A percentile compares a stretch with the other conserved stretches of the same genome.
phyloP scores from a whole-genome alignment of 2,329 filamentous ascomycete species.

The Clarireedia paspali region DNA sequence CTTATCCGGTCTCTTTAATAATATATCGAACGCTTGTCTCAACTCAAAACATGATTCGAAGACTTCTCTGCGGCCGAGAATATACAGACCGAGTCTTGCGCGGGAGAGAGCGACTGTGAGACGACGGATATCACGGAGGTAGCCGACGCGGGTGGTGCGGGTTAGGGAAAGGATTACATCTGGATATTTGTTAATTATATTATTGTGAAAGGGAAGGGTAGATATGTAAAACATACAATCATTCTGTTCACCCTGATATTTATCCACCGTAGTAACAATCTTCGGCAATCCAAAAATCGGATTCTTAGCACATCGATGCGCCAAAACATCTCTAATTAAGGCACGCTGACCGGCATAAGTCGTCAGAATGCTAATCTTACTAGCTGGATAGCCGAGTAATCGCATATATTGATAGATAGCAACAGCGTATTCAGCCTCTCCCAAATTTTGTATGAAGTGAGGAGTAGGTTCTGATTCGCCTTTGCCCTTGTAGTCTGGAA shows the following conservation, averaged over 20 bases:
- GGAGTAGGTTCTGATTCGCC: conserved; percentile 86
- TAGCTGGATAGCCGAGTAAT: conserved; percentile 76
- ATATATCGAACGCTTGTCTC: conserved; percentile 71
- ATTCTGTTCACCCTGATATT: conserved; percentile 98
- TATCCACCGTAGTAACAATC: conserved; percentile 91
- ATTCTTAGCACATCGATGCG: conserved; percentile 75
- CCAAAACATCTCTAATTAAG: conserved; percentile 78
- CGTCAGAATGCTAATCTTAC: conserved; percentile 72
- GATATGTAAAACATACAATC: conserved; percentile 62
- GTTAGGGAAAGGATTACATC: conserved; percentile 92
- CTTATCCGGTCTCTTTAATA: conserved; percentile 73
- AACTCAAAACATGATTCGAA: conserved; percentile 89
- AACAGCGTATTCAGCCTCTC: conserved; percentile 94
- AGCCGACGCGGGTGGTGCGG: conserved; percentile 80
- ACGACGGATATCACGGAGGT: conserved; percentile 85
- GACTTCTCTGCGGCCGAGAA: conserved; percentile 78
- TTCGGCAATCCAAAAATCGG: conserved; percentile 81
- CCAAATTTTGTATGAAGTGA: conserved; percentile 93
- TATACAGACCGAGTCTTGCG: conserved; percentile 83
- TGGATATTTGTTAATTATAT: conserved; percentile 30
- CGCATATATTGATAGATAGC: conserved; percentile 97
- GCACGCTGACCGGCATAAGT: conserved; percentile 91
- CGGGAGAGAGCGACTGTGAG: conserved; percentile 92
- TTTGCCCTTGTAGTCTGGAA: conserved; percentile 82
- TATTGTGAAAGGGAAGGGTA: neutral